Base-by-base conservation (phyloP, 2,329 filamentous ascomycete genomes). In the Sporothrix mexicana region DNA sequence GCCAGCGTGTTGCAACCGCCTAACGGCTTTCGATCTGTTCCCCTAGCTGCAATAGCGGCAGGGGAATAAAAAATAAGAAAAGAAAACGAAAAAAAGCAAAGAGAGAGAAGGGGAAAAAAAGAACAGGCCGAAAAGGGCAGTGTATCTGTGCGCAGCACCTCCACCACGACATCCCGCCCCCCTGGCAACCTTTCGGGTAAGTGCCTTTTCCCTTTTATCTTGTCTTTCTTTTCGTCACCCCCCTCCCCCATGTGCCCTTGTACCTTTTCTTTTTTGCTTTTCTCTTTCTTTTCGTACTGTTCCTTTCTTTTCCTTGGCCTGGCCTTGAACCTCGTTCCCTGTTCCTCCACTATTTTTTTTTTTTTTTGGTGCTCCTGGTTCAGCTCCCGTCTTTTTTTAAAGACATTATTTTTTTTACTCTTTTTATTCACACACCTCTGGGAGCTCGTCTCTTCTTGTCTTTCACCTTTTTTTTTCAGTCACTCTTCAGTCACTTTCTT, bases 1-100 rank as follows among this genome's bases (percentile, higher is more conserved):
- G 74, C 47, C 68, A 71, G 47, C 70, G 53, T 74, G 51, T 70
- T 43, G 72, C 67, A 68, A 70, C 55, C 69, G 71, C 70, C 72
- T 74, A 76, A 74, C 75, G 72, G 73, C 72, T 74, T 75, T 74
- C 67, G 66, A 70, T 61, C 61, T 45, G 43, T 25, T 73, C 70
- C 64, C 64, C 66, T 49, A 59, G 53, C 71, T 59, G 61, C 61
- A 71, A 41, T 47, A 70, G 67, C 72, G 72, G 72, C 30, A 66
- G 55, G 64, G 59, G 43, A 51, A 45, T 64, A 45, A 64, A 61
- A 59, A 66, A 43, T 43, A 43, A 25, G 13, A 47, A 47, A 71
- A 53, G 57, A 47, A 47, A 13, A 66, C 62, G 30, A 57, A 23
- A 72, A 69, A 59, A 49, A n/a, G n/a, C n/a, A n/a, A 61, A 20